Conservation (phyloP, 139 green algal genomes). For the Chlamydomonas sp. region DNA sequence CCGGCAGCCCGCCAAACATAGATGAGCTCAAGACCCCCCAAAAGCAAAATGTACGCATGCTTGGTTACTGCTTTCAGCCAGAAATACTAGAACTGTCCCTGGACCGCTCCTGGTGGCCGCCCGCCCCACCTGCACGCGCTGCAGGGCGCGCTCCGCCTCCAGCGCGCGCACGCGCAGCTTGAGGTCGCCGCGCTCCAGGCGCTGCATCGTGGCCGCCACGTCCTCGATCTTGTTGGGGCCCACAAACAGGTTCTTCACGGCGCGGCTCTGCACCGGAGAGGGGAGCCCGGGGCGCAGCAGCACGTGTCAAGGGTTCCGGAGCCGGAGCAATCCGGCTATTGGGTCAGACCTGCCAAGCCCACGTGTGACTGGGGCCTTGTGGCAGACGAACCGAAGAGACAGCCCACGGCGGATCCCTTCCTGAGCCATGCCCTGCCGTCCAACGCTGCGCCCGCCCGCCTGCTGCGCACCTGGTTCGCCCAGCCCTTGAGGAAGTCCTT, state of each 20-base stretch:
- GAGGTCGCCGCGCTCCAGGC: constrained; percentile 92
- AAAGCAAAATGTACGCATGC: too few species aligned
- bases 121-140: constrained; percentile 72
- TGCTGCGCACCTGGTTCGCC: constrained; percentile 34
- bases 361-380: neutral
- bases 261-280: constrained; percentile 75
- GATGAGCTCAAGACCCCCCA: too few species aligned
- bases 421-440: too few species aligned
- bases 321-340: too few species aligned
- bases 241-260: constrained; percentile 93
- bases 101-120: constrained; percentile 1
- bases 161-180: constrained; percentile 97
- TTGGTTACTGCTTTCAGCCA: neutral
- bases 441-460: neutral
- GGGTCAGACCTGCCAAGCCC: too few species aligned
- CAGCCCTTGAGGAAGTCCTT: constrained; percentile 73
- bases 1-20: too few species aligned
- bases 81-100: neutral
- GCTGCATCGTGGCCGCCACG: constrained; percentile 71
- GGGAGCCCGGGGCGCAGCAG: neutral
- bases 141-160: constrained; percentile 93
- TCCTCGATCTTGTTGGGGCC: constrained; percentile 93
- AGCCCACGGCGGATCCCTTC: neutral
- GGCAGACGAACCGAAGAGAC: neutral
- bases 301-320: too few species aligned